Percentiles rank a stretch among this genome's conserved stretches.
phyloP scores from a whole-genome alignment of 2,329 filamentous ascomycete genomes.

The Penicillium expansum region DNA sequence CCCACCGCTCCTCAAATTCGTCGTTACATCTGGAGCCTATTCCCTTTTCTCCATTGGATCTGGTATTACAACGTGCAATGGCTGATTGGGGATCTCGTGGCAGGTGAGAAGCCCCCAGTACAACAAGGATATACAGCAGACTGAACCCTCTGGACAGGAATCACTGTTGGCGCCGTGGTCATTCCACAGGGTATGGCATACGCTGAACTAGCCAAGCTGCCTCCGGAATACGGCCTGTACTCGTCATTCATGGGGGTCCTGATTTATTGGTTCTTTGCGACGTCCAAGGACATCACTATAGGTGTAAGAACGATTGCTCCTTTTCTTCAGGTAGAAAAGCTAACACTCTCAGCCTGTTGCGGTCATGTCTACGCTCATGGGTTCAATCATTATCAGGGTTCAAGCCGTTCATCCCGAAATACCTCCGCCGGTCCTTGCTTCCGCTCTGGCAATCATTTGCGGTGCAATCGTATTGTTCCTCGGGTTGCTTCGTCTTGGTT shows the following conservation, averaged over 20 bases:
- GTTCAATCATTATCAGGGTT: constrained; percentile 69
- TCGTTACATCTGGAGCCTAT: constrained; percentile 66
- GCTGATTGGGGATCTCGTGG: constrained; percentile 81
- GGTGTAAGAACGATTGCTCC: constrained; percentile 60
- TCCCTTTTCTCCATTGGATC: constrained; percentile 85
- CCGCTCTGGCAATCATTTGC: constrained; percentile 71
- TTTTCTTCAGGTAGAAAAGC: background rate
- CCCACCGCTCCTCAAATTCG: constrained; percentile 56
- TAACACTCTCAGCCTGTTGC: constrained; percentile 67
- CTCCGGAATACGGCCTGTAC: constrained; percentile 78
- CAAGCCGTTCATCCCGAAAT: constrained; percentile 53
- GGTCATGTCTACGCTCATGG: constrained; percentile 84
- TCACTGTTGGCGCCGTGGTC: constrained; percentile 71
- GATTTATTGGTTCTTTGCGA: constrained; percentile 94
- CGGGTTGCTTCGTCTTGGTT: constrained; percentile 70
- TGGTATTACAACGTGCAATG: constrained; percentile 79
- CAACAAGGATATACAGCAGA: background rate
- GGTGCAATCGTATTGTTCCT: constrained; percentile 73
- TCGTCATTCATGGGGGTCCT: constrained; percentile 92
- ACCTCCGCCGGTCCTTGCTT: constrained; percentile 65
- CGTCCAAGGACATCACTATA: constrained; percentile 95
- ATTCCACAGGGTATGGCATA: constrained; percentile 95
- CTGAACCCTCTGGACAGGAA: constrained; percentile 17
- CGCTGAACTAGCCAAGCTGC: constrained; percentile 72
- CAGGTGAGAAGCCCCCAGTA: constrained; percentile 40